These are phyloP conservation scores for carrot (Daucus carota) DNA, from an alignment of 129 eudicot species.

Conservation along the genomic window DH1_v3.0 NC_030387.2:41094001-41094500, in stretches of 20 bases:
- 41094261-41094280: conserved; percentile 70
- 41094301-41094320: not conserved
- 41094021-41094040: not conserved
- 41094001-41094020: conserved; percentile 51
- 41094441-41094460: not conserved
- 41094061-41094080: not conserved
- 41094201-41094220: conserved; percentile 76
- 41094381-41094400: not conserved
- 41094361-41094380: not conserved
- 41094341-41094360: not conserved
- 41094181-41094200: conserved; percentile 8
- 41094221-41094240: conserved; percentile 69
- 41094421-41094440: not conserved
- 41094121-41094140: not conserved
- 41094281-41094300: conserved; percentile 11
- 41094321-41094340: not conserved
- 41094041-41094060: not conserved
- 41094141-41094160: not conserved
- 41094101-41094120: not conserved
- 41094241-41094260: conserved; percentile 70
- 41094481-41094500: not conserved
- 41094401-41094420: not conserved
- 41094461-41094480: not conserved
- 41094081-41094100: not conserved
- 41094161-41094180: not conserved